Evolutionary conservation across 768 basidiomycete species (phyloP).

Genomic region (Podaxis rugospora): DNA sequence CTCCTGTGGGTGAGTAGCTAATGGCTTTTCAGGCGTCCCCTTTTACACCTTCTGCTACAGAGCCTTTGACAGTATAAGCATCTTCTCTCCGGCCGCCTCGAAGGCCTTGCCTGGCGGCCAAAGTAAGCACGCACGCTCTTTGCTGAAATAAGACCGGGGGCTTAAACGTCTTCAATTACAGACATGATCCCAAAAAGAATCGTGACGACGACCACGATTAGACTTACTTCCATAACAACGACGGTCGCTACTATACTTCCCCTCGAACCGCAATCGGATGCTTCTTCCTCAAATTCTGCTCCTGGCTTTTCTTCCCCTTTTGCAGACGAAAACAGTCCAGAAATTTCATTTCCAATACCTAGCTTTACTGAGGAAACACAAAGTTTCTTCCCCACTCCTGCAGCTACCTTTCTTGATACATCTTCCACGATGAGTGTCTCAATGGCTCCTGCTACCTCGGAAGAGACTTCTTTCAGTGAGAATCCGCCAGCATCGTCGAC

Average conservation of each 20-base stretch:
- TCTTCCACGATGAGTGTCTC: too few species aligned
- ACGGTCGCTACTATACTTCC: not conserved
- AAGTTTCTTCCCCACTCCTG: not conserved
- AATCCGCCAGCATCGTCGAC: not conserved
- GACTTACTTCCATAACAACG: not conserved
- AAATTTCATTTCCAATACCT: not conserved
- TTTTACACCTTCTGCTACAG: not conserved
- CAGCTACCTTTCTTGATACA: not conserved
- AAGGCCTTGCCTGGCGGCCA: not conserved
- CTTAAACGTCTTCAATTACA: not conserved
- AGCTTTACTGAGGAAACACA: not conserved
- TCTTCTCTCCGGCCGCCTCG: not conserved
- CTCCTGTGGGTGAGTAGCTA: conserved; percentile 1
- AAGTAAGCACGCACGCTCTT: not conserved
- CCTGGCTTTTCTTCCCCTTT: not conserved
- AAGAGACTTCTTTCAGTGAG: not conserved
- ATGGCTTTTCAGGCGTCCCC: not conserved
- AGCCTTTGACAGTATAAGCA: not conserved
- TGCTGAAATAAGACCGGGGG: not conserved
- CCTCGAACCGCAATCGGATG: too few species aligned
- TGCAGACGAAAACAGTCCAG: not conserved
- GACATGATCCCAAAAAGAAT: too few species aligned
- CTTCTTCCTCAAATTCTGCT: not conserved
- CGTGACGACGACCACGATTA: not conserved
- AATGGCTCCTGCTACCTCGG: not conserved